Percentiles rank a stretch among this genome's conserved stretches.
Conservation (phyloP, 176 grass and related monocot species). For the Rhynchospora pubera region DNA sequence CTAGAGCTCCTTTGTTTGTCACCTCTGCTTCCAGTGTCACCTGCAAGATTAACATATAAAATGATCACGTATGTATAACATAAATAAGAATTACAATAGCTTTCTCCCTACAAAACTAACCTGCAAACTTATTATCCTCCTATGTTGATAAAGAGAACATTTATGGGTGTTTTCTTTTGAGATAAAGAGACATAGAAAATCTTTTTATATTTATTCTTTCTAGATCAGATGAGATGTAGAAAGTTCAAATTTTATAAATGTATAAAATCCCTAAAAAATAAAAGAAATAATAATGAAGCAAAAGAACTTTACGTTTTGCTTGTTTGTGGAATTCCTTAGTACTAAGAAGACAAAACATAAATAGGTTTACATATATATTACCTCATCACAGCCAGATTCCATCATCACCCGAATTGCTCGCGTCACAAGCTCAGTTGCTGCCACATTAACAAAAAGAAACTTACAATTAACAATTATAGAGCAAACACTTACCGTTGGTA, state of each 20-base stretch:
- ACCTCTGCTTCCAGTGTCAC: conserved; percentile 93
- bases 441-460: conserved; percentile 21
- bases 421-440: conserved; percentile 84
- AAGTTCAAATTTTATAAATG: background rate
- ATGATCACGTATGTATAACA: background rate
- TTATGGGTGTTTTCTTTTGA: background rate
- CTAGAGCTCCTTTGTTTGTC: conserved; percentile 86
- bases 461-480: background rate
- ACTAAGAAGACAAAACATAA: background rate
- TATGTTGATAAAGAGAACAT: background rate
- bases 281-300: background rate
- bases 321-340: background rate
- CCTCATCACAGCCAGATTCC: conserved; percentile 95
- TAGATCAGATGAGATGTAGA: background rate
- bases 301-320: background rate
- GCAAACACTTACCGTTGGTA: background rate
- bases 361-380: conserved; percentile 15
- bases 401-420: conserved; percentile 76
- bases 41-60: conserved; percentile 19
- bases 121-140: background rate
- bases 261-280: background rate
- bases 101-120: background rate
- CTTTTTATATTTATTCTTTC: background rate
- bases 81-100: no score
- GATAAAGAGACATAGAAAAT: background rate